phyloP scores from a whole-genome alignment of 1,284 basidiomycete species.

The Chalciporus piperatoides region DNA sequence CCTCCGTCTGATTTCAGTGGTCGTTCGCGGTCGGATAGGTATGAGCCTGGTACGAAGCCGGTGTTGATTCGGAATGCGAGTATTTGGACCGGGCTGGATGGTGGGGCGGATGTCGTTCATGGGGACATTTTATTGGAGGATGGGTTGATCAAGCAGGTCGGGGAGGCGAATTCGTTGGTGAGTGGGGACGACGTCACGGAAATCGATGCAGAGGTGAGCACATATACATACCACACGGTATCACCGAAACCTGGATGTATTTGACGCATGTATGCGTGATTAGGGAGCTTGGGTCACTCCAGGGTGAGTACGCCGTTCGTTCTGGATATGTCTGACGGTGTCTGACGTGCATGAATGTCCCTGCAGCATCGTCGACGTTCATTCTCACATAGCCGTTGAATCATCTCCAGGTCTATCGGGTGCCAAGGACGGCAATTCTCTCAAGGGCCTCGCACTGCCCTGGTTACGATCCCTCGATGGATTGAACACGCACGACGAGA shows the following conservation, averaged over 20 bases:
- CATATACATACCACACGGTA: not conserved
- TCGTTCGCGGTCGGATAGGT: constrained; percentile 64
- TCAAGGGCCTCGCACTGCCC: constrained; percentile 40
- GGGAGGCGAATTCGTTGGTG: constrained; percentile 27
- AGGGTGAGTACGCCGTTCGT: constrained; percentile 27
- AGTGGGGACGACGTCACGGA: constrained; percentile 4
- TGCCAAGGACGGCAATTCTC: constrained; percentile 40
- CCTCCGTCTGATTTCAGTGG: constrained; percentile 49
- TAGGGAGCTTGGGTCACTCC: constrained; percentile 48
- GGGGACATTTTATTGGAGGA: constrained; percentile 55
- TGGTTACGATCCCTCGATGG: constrained; percentile 31
- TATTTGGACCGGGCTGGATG: constrained; percentile 74
- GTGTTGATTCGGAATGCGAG: constrained; percentile 70
- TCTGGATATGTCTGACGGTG: not conserved
- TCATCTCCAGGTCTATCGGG: constrained; percentile 45
- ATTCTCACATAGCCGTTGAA: constrained; percentile 60
- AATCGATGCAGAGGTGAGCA: constrained; percentile 26
- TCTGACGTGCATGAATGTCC: not conserved
- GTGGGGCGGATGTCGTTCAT: constrained; percentile 56
- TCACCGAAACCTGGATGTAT: not conserved
- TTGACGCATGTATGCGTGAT: constrained; percentile 1
- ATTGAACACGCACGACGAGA: constrained; percentile 32
- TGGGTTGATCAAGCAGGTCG: constrained; percentile 50
- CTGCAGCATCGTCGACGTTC: constrained; percentile 48
- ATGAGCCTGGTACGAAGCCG: constrained; percentile 53